Evolutionary conservation across 331 rosid genomes (phyloP).

Genomic region (Rosa hybrid): DNA sequence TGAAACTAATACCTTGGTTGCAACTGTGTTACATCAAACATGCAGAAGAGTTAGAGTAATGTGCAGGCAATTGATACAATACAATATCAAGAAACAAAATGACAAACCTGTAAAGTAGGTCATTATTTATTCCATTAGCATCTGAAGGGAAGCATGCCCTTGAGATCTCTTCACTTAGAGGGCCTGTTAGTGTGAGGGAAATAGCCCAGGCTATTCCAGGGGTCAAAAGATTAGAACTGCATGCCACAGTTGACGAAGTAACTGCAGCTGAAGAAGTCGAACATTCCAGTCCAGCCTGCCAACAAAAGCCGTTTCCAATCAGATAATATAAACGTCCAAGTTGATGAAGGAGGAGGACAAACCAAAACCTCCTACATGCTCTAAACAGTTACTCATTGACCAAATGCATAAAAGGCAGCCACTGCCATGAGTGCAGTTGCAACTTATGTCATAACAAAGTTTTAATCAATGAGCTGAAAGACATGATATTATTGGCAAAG

Average conservation of each 20-base stretch:
- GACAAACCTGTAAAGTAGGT: conserved; percentile 74
- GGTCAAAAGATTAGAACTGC: conserved; percentile 48
- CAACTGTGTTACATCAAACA: not conserved
- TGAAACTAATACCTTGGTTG: not conserved
- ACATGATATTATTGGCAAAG: not conserved
- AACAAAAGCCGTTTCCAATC: conserved; percentile 20
- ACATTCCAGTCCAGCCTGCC: conserved; percentile 57
- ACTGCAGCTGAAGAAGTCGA: conserved; percentile 46
- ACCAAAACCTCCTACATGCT: not conserved
- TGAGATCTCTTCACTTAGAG: conserved; percentile 66
- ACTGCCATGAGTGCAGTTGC: not conserved
- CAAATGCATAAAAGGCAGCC: not conserved
- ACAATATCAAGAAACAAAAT: conserved; percentile 25
- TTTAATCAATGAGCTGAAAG: not conserved
- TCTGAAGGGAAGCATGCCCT: conserved; percentile 43
- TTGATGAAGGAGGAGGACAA: not conserved
- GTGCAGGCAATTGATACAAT: conserved; percentile 14
- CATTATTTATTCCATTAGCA: conserved; percentile 45
- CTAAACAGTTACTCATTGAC: not conserved
- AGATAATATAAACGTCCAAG: conserved; percentile 20
- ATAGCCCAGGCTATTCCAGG: conserved; percentile 86
- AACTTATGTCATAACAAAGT: not conserved
- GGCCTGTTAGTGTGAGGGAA: conserved; percentile 61
- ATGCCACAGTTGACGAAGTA: conserved; percentile 39
- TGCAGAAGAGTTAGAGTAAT: not conserved